Conservation (phyloP, 306 rosid species). For the Betula pendula region DNA sequence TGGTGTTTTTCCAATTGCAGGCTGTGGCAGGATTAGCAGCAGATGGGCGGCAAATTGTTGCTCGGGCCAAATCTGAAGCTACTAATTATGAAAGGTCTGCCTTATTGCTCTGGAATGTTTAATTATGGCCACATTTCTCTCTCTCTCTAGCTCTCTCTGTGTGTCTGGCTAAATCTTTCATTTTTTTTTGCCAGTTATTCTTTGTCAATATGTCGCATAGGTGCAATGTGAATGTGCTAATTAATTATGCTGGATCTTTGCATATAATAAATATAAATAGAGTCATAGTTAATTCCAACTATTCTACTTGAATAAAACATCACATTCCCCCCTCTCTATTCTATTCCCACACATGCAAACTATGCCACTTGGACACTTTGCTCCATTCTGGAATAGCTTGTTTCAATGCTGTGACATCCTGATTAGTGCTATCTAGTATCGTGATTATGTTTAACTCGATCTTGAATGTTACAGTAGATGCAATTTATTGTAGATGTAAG, state of each 20-base stretch:
- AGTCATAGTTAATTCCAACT: background rate
- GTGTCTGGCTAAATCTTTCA: background rate
- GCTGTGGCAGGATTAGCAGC: constrained; percentile 82
- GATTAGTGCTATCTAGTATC: background rate
- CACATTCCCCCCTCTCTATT: background rate
- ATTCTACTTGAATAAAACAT: background rate
- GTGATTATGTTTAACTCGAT: too few relatives aligned
- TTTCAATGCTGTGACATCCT: background rate
- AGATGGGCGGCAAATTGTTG: constrained; percentile 65
- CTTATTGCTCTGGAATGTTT: constrained; percentile 21
- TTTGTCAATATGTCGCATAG: background rate
- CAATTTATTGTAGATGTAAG: background rate
- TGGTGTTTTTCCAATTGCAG: constrained; percentile 29
- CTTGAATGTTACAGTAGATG: too few relatives aligned
- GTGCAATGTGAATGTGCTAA: background rate
- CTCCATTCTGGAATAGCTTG: background rate
- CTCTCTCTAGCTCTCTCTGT: background rate
- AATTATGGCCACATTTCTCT: background rate
- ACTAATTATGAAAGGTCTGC: constrained; percentile 79
- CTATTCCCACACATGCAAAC: background rate
- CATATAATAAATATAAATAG: background rate
- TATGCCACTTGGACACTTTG: background rate
- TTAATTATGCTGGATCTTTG: background rate
- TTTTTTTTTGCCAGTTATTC: background rate
- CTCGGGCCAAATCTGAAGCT: constrained; percentile 82